A percentile compares a stretch with the other conserved stretches of the same genome.
phyloP scores from a whole-genome alignment of 1,139 yeast genomes.

The Pneumocystis canis region DNA sequence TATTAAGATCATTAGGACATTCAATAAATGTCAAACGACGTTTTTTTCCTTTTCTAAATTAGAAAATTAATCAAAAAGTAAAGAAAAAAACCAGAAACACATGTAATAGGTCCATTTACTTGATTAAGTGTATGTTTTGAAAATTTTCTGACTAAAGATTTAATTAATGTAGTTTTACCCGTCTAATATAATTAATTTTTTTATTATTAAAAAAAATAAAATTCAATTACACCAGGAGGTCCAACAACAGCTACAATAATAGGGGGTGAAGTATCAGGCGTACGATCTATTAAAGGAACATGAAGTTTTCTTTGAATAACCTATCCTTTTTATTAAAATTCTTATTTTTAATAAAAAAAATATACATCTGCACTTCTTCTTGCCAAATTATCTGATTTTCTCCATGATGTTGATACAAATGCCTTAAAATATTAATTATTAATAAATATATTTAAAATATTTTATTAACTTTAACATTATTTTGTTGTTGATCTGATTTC shows the following conservation, averaged over 20 bases:
- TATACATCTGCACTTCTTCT: neutral
- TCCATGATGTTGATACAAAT: neutral
- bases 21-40: slow-evolving; percentile 87
- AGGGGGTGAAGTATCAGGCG: slow-evolving; percentile 96
- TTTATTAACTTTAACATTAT: neutral
- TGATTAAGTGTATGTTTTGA: slow-evolving; percentile 80
- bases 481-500: neutral
- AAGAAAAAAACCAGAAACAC: slow-evolving; percentile 41
- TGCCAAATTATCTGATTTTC: neutral
- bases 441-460: neutral
- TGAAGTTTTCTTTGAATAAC: slow-evolving; percentile 58
- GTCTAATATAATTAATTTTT: slow-evolving; percentile 28
- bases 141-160: slow-evolving; percentile 72
- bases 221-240: slow-evolving; percentile 56
- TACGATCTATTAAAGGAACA: slow-evolving; percentile 94
- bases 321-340: neutral
- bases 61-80: neutral
- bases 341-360: neutral
- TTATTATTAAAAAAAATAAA: neutral
- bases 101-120: slow-evolving; percentile 90
- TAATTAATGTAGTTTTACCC: slow-evolving; percentile 86
- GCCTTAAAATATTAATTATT: neutral
- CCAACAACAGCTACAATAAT: slow-evolving; percentile 93
- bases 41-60: slow-evolving; percentile 47
- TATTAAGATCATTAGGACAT: slow-evolving; percentile 79